Percentiles rank a stretch among this genome's conserved stretches.
Conservation (phyloP, 2,329 filamentous ascomycete species). For the Diaporthe vaccinii region DNA sequence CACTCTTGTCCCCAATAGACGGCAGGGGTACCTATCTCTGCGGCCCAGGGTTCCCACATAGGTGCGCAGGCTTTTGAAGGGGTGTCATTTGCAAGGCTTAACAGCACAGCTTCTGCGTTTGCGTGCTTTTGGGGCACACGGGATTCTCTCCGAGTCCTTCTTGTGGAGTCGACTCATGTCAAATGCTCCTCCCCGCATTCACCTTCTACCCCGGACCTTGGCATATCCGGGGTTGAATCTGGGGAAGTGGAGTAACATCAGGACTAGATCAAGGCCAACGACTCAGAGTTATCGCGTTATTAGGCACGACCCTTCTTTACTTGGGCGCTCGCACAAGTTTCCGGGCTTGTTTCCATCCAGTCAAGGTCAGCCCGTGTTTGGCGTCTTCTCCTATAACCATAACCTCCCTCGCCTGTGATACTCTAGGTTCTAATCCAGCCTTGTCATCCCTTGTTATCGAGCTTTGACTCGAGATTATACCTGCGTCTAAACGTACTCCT, state of each 20-base stretch:
- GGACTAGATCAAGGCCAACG: not conserved
- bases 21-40: not conserved
- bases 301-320: not conserved
- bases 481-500: not conserved
- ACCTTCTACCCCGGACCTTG: constrained; percentile 10
- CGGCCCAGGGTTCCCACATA: not conserved
- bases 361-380: not conserved
- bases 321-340: constrained; percentile 20
- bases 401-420: not conserved
- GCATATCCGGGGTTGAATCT: constrained; percentile 17
- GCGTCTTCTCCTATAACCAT: not conserved
- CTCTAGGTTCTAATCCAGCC: not conserved
- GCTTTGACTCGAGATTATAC: not conserved
- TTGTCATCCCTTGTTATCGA: not conserved
- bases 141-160: constrained; percentile 12
- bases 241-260: constrained; percentile 14
- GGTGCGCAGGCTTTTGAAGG: constrained; percentile 17
- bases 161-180: constrained; percentile 1
- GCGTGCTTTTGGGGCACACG: constrained; percentile 8
- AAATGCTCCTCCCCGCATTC: not conserved
- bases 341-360: not conserved
- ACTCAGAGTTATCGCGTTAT: not conserved
- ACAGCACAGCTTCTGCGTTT: not conserved
- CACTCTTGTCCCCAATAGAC: not conserved
- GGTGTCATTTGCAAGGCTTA: not conserved